A percentile compares a stretch with the other conserved stretches of the same genome.
Conservation (phyloP, 2,329 filamentous ascomycete species). For the Epichloe typhina region DNA sequence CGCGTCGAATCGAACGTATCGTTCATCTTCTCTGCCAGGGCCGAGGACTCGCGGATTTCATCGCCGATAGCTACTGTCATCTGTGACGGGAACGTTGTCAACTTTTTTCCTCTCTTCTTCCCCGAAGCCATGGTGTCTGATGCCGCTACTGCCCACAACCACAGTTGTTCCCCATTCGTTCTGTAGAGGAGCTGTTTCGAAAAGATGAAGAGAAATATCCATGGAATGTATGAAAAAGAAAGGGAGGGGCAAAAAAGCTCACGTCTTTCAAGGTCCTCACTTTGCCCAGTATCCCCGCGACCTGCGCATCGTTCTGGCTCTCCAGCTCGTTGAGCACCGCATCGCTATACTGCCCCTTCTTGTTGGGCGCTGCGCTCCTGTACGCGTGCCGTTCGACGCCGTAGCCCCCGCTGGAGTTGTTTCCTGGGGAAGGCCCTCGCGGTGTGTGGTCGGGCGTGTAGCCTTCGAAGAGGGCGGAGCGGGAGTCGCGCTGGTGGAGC, state of each 20-base stretch:
- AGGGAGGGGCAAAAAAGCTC: slow-evolving; percentile 22
- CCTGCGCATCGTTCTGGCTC: slow-evolving; percentile 84
- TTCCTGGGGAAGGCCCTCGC: slow-evolving; percentile 20
- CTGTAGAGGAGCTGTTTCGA: no score
- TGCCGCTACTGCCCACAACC: no score
- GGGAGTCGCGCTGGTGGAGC: slow-evolving; percentile 60
- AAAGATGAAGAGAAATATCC: no score
- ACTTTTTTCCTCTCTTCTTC: no score
- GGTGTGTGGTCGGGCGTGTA: slow-evolving; percentile 41
- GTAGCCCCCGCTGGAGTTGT: slow-evolving; percentile 21
- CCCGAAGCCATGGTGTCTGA: no score
- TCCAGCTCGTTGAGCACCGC: slow-evolving; percentile 87
- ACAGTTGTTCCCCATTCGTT: no score
- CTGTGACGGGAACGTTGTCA: slow-evolving; percentile 26
- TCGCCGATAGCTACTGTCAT: slow-evolving; percentile 89
- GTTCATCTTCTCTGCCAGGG: slow-evolving; percentile 90
- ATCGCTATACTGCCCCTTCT: slow-evolving; percentile 80
- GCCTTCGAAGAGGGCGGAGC: slow-evolving; percentile 62
- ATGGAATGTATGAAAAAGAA: no score
- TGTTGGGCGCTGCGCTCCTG: slow-evolving; percentile 59
- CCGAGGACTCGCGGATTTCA: slow-evolving; percentile 82
- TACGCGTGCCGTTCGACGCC: slow-evolving; percentile 27
- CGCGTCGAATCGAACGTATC: slow-evolving; percentile 81
- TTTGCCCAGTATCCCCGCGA: slow-evolving; percentile 83
- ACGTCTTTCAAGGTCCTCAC: slow-evolving; percentile 84